A percentile compares a stretch with the other conserved stretches of the same genome.
These are phyloP conservation scores for Periconia sp. DNA, from an alignment of 2,329 filamentous ascomycete species.

Conservation along the genomic window DNA sequence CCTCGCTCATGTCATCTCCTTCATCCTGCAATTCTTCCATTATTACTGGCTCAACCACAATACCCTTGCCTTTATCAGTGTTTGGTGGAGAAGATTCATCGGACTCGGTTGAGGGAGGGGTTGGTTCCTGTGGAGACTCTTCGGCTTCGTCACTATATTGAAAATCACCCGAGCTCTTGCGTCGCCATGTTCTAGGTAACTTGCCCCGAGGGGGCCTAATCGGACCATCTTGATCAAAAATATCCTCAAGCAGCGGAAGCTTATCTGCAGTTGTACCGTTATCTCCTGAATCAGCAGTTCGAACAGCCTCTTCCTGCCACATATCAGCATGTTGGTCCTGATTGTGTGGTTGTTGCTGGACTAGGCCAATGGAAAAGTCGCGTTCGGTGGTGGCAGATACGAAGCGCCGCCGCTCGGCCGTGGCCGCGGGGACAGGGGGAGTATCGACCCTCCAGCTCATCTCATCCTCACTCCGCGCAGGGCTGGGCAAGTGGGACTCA, in stretches of 20 bases:
- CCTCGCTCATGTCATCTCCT: constrained; percentile 30
- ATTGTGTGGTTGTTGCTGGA: constrained; percentile 7
- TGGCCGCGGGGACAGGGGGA: constrained; percentile 10
- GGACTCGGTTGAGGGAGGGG: constrained; percentile 7
- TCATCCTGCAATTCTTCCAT: constrained; percentile 15
- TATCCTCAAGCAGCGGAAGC: constrained; percentile 34
- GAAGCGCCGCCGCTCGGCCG: constrained; percentile 4
- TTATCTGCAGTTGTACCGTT: constrained; percentile 23
- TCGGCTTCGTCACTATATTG: constrained; percentile 47
- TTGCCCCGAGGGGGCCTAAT: constrained; percentile 46
- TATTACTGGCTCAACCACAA: constrained; percentile 12
- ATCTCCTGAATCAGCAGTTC: constrained; percentile 23
- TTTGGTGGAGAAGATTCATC: constrained; percentile 2
- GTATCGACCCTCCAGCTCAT: constrained; percentile 42
- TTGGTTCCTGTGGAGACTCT: constrained; percentile 19
- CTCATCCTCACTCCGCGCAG: constrained; percentile 33
- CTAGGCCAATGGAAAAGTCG: not conserved
- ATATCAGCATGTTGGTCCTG: constrained; percentile 46
- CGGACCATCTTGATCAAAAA: constrained; percentile 38
- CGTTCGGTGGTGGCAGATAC: constrained; percentile 12
- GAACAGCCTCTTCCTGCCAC: constrained; percentile 54
- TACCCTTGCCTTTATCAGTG: constrained; percentile 22
- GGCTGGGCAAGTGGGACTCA: constrained; percentile 33
- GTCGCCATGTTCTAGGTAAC: constrained; percentile 51
- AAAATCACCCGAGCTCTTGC: constrained; percentile 45